A percentile compares a stretch with the other conserved stretches of the same genome.
Evolutionary conservation across 1,284 basidiomycete genomes (phyloP).

Genomic region (Anthracocystis setariae): DNA sequence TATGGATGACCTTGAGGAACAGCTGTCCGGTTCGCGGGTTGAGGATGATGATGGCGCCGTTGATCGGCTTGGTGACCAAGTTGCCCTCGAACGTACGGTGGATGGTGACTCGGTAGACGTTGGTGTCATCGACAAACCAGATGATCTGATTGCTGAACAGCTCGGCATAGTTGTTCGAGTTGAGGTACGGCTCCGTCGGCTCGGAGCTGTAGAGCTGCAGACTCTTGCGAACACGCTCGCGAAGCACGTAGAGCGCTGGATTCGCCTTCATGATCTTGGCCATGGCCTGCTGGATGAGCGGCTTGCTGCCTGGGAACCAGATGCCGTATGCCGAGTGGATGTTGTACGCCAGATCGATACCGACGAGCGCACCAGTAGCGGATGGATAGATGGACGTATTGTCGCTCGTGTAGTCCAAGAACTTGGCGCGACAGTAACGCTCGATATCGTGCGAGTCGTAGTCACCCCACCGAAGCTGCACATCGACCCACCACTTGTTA

Average conservation of each 20-base stretch:
- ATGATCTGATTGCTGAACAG: constrained; percentile 99
- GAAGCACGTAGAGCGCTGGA: constrained; percentile 95
- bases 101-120: constrained; percentile 99
- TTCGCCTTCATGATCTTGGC: constrained; percentile 99
- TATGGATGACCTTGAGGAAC: constrained; percentile 99
- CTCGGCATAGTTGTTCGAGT: constrained; percentile 95
- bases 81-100: constrained; percentile 99
- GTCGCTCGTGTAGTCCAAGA: constrained; percentile 84
- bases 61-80: constrained; percentile 99
- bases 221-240: constrained; percentile 98
- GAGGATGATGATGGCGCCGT: constrained; percentile 99
- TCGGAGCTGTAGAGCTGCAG: constrained; percentile 98
- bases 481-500: constrained; percentile 99
- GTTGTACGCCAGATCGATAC: constrained; percentile 98
- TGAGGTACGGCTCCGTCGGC: constrained; percentile 97
- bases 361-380: constrained; percentile 97
- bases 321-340: constrained; percentile 99
- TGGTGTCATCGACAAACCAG: constrained; percentile 99
- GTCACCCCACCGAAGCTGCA: constrained; percentile 97
- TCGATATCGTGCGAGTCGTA: constrained; percentile 85
- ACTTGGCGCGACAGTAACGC: constrained; percentile 96
- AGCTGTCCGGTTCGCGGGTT: constrained; percentile 98
- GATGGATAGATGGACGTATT: constrained; percentile 96
- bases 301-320: constrained; percentile 99
- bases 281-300: constrained; percentile 98